Evolutionary conservation across 768 basidiomycete genomes (phyloP).

Genomic region (Psilocybe cubensis): DNA sequence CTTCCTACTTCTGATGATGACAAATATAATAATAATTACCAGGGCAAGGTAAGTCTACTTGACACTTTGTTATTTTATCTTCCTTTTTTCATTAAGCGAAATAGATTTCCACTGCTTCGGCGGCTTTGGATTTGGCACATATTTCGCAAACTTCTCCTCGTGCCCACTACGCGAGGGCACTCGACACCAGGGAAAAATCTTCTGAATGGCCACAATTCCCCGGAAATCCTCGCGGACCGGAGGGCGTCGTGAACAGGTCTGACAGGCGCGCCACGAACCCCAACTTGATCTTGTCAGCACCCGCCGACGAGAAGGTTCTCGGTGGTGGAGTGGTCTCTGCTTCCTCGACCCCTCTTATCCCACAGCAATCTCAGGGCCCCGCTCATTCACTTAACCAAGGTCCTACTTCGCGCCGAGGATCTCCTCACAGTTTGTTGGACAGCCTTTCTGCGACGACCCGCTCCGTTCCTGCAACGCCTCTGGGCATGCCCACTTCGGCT

Average conservation of each 20-base stretch:
- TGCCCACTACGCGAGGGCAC: slow-evolving; percentile 55
- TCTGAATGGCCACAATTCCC: slow-evolving; percentile 96
- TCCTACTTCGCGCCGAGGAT: slow-evolving; percentile 72
- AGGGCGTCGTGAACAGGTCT: slow-evolving; percentile 52
- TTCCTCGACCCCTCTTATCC: slow-evolving; percentile 64
- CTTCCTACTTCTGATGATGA: slow-evolving; percentile 89
- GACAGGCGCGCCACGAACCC: slow-evolving; percentile 83
- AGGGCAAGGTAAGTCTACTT: slow-evolving; percentile 55
- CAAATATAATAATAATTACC: slow-evolving; percentile 70
- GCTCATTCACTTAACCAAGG: slow-evolving; percentile 38
- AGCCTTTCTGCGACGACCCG: slow-evolving; percentile 63
- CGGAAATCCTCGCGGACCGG: slow-evolving; percentile 62
- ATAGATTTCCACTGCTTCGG: slow-evolving; percentile 85
- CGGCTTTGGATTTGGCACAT: slow-evolving; percentile 91
- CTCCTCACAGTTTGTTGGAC: slow-evolving; percentile 70
- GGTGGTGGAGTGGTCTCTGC: slow-evolving; percentile 54
- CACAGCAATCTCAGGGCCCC: slow-evolving; percentile 60
- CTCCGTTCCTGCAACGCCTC: slow-evolving; percentile 84
- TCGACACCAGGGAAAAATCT: slow-evolving; percentile 68
- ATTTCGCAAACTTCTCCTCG: slow-evolving; percentile 81
- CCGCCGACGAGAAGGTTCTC: slow-evolving; percentile 51
- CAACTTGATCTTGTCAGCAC: slow-evolving; percentile 62
- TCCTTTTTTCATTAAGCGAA: slow-evolving; percentile 5
- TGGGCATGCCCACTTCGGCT: slow-evolving; percentile 55
- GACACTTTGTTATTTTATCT: slow-evolving; percentile 3